A percentile compares a stretch with the other conserved stretches of the same genome.
phyloP scores from a whole-genome alignment of 495 filamentous ascomycete genomes.

The Neurospora sp. region DNA sequence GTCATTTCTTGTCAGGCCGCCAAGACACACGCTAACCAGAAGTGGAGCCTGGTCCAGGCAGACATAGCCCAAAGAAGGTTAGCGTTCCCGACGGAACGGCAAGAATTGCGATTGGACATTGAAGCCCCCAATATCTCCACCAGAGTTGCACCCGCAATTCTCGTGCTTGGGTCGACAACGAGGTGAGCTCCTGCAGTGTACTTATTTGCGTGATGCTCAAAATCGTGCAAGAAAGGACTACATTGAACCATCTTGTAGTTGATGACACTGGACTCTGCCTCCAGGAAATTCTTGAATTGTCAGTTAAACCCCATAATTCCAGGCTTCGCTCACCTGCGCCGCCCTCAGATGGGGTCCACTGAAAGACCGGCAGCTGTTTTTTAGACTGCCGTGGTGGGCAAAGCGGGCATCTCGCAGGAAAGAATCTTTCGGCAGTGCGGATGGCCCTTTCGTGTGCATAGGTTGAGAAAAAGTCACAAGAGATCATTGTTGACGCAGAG shows the following conservation, averaged over 20 bases:
- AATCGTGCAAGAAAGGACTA: neutral
- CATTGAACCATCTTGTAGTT: neutral
- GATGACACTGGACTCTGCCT: neutral
- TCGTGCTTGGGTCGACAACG: neutral
- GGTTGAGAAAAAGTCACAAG: neutral
- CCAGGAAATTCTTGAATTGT: neutral
- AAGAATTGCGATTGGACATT: neutral
- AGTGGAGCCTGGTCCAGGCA: neutral
- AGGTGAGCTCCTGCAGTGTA: neutral
- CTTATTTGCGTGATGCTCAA: neutral
- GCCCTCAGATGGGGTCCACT: neutral
- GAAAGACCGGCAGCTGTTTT: neutral
- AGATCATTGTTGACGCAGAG: neutral
- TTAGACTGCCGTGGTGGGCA: neutral
- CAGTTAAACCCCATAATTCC: neutral
- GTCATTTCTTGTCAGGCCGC: neutral
- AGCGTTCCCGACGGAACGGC: constrained; percentile 8
- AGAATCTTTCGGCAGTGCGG: neutral
- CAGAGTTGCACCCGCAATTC: neutral
- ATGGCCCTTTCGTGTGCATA: neutral
- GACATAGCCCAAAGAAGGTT: neutral
- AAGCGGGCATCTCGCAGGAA: neutral
- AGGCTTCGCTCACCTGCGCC: neutral
- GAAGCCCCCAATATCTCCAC: neutral
- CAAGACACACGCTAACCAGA: neutral